Evolutionary conservation across 805 yeast species (phyloP).

Genomic region (Cephaloascus albidus): DNA sequence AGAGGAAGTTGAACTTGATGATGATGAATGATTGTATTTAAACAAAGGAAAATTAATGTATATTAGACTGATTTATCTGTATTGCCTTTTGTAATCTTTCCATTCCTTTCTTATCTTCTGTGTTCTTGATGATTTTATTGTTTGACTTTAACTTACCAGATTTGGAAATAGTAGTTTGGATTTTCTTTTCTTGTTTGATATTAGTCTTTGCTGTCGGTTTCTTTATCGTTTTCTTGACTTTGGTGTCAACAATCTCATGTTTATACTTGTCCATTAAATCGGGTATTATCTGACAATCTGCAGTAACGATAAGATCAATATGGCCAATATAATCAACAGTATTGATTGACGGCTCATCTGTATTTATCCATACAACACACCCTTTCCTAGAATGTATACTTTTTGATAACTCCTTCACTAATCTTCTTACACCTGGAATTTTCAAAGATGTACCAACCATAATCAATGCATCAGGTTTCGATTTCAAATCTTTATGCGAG

Average conservation of each 20-base stretch:
- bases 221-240: slow-evolving; percentile 1
- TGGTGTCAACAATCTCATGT: not conserved
- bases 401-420: slow-evolving; percentile 52
- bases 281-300: slow-evolving; percentile 56
- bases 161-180: slow-evolving; percentile 1
- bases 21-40: slow-evolving; percentile 34
- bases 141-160: slow-evolving; percentile 1
- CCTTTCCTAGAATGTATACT: slow-evolving; percentile 50
- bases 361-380: slow-evolving; percentile 52
- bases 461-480: slow-evolving; percentile 66
- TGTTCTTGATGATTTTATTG: slow-evolving; percentile 1
- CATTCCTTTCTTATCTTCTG: not conserved
- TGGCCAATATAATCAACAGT: slow-evolving; percentile 38
- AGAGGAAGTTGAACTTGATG: slow-evolving; percentile 63
- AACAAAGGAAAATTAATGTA: no score
- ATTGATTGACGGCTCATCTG: slow-evolving; percentile 42
- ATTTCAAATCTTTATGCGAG: slow-evolving; percentile 53
- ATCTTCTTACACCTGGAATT: slow-evolving; percentile 62
- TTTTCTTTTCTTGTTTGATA: slow-evolving; percentile 4
- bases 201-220: slow-evolving; percentile 8
- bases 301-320: slow-evolving; percentile 50
- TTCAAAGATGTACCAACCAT: slow-evolving; percentile 81
- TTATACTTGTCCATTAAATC: slow-evolving; percentile 11
- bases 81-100: not conserved
- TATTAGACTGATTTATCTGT: not conserved